Evolutionary conservation across 2,329 filamentous ascomycete genomes (phyloP).

Genomic region (Verticillium zaregamsianum): DNA sequence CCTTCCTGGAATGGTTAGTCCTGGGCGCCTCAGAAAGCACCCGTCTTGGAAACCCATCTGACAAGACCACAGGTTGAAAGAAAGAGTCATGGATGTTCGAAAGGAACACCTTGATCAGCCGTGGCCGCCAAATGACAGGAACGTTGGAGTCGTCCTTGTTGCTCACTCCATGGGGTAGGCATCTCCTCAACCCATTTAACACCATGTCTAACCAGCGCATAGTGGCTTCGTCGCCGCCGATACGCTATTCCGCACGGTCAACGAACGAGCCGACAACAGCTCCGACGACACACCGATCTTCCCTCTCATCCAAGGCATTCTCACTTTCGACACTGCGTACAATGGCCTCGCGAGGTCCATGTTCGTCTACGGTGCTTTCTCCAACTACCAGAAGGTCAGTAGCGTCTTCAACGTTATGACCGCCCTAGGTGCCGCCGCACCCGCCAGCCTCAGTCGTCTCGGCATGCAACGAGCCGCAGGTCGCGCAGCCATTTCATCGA

Average conservation of each 20-base stretch:
- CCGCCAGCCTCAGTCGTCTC: slow-evolving; percentile 36
- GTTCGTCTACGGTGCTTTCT: slow-evolving; percentile 58
- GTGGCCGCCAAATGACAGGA: slow-evolving; percentile 75
- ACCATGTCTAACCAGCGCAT: slow-evolving; percentile 4
- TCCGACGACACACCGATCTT: slow-evolving; percentile 53
- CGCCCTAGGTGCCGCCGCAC: slow-evolving; percentile 43
- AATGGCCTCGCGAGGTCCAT: slow-evolving; percentile 59
- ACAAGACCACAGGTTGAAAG: slow-evolving; percentile 58
- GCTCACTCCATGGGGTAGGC: slow-evolving; percentile 75
- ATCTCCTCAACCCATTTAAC: background rate
- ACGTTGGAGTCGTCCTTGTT: slow-evolving; percentile 72
- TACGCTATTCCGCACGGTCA: slow-evolving; percentile 66
- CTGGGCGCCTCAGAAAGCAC: background rate
- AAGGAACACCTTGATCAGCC: slow-evolving; percentile 68
- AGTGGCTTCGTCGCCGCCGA: slow-evolving; percentile 81
- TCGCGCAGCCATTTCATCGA: slow-evolving; percentile 16
- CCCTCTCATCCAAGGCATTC: slow-evolving; percentile 73
- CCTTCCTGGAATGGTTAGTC: slow-evolving; percentile 42
- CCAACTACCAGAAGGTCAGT: slow-evolving; percentile 54
- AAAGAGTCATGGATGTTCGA: slow-evolving; percentile 71
- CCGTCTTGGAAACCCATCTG: background rate
- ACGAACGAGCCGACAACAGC: slow-evolving; percentile 51
- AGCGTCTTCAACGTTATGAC: slow-evolving; percentile 55
- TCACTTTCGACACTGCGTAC: slow-evolving; percentile 84
- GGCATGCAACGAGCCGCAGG: slow-evolving; percentile 27